Conservation (phyloP, 2,329 filamentous ascomycete genomes). For the Aureobasidium sp. region DNA sequence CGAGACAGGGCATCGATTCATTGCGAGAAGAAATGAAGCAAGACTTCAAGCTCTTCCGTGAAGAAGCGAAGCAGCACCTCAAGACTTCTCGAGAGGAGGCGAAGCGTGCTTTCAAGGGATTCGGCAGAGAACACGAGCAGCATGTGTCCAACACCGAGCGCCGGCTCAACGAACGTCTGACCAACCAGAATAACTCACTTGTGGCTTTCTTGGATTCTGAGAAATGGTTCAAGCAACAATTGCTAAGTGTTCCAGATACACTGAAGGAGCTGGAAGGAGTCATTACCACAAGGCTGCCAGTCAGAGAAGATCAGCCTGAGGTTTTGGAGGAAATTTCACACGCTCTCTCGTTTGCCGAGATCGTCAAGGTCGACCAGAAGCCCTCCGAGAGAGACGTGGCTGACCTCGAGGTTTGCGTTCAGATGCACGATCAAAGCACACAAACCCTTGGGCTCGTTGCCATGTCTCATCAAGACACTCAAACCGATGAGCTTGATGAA, state of each 20-base stretch:
- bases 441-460: too few relatives aligned
- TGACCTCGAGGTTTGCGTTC: background rate
- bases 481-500: too few relatives aligned
- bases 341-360: background rate
- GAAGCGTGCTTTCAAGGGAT: background rate
- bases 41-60: background rate
- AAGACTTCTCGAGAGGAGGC: background rate
- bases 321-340: background rate
- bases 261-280: background rate
- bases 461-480: too few relatives aligned
- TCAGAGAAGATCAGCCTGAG: background rate
- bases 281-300: background rate
- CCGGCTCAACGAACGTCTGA: background rate
- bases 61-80: background rate
- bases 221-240: background rate
- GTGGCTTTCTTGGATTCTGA: background rate
- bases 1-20: too few relatives aligned
- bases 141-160: background rate
- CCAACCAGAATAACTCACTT: background rate
- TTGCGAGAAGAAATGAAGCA: background rate
- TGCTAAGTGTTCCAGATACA: background rate
- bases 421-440: background rate
- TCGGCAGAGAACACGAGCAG: background rate
- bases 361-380: background rate
- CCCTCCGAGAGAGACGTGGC: background rate